These are phyloP conservation scores for Metschnikowia vanudenii DNA, from an alignment of 805 yeast species.

Conservation along the genomic window DNA sequence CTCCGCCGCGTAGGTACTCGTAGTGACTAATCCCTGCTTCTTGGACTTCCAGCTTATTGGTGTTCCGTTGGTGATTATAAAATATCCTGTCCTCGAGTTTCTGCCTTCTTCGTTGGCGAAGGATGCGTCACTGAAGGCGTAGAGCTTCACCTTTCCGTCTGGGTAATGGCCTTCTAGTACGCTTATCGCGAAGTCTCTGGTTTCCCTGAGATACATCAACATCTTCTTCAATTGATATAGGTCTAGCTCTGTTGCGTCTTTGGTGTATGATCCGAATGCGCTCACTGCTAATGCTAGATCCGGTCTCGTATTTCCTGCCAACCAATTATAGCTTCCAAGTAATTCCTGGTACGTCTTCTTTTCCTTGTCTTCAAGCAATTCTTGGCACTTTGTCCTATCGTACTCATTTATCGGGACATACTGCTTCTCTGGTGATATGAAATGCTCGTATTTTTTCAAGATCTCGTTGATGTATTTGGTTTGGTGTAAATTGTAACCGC, in stretches of 20 bases:
- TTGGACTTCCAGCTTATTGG: conserved; percentile 3
- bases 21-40: background rate
- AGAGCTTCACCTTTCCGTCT: background rate
- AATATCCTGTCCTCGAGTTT: background rate
- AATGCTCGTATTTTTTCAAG: background rate
- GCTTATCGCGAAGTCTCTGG: too few relatives aligned
- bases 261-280: too few relatives aligned
- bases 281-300: background rate
- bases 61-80: background rate
- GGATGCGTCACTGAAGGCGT: conserved; percentile 1
- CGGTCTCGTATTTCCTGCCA: conserved; percentile 2
- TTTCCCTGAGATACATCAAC: too few relatives aligned
- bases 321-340: conserved; percentile 4
- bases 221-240: too few relatives aligned
- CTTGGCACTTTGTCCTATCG: background rate
- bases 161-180: too few relatives aligned
- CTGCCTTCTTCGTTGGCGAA: conserved; percentile 2
- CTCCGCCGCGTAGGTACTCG: background rate
- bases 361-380: background rate
- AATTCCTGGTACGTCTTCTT: background rate
- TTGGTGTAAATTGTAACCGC: conserved; percentile 1
- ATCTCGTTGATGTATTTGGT: background rate
- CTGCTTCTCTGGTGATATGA: too few relatives aligned
- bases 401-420: too few relatives aligned
- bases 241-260: too few relatives aligned